A percentile compares a stretch with the other conserved stretches of the same genome.
These are phyloP conservation scores for Globisporangium polare DNA, from an alignment of 352 stramenopile species.

Conservation along the genomic window DNA sequence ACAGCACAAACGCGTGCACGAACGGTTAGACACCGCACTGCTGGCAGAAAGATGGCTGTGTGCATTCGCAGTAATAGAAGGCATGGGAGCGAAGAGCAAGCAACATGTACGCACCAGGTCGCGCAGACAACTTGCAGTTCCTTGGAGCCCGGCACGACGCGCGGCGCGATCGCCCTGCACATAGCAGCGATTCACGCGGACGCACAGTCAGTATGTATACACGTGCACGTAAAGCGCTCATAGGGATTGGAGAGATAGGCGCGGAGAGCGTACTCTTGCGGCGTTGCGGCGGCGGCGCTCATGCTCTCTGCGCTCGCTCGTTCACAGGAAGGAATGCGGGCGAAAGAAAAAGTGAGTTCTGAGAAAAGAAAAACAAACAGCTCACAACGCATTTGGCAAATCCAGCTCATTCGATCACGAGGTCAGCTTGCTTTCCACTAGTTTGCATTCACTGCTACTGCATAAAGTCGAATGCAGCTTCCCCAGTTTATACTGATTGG, in stretches of 20 bases:
- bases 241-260: neutral
- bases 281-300: neutral
- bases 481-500: too few relatives aligned
- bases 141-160: constrained; percentile 58
- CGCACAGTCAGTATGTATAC: neutral
- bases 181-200: neutral
- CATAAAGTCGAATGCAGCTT: too few relatives aligned
- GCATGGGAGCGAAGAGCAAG: neutral
- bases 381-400: neutral
- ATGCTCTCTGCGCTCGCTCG: neutral
- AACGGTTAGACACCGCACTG: too few relatives aligned
- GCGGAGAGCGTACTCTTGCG: neutral
- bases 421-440: too few relatives aligned
- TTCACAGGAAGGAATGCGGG: neutral
- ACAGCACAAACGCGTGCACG: neutral
- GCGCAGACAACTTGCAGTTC: constrained; percentile 47
- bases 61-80: neutral
- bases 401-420: too few relatives aligned
- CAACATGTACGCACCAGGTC: constrained; percentile 45
- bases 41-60: neutral
- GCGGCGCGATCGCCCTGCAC: constrained; percentile 32
- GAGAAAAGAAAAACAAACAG: constrained; percentile 5
- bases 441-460: too few relatives aligned
- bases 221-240: too few relatives aligned
- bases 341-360: constrained; percentile 1